Evolutionary conservation across 2,329 filamentous ascomycete genomes (phyloP), one percentile per base, ranked within the genome.

Genomic region (Cryoendolithus antarcticus): DNA sequence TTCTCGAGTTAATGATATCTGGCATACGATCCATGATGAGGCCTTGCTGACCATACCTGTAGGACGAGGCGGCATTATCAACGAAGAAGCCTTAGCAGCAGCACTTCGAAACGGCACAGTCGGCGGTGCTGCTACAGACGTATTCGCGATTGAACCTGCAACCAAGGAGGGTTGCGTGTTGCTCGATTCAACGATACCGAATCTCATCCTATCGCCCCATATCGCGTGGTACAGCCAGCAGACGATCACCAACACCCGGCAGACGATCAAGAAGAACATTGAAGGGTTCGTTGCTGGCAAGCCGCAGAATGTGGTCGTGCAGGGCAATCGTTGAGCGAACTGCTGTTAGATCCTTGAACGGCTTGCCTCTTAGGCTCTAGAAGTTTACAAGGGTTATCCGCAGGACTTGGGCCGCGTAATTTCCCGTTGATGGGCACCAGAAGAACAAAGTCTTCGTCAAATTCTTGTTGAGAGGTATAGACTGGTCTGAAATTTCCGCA

Each of bases 151-250:
- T 15, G 70, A 74, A 46, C 70, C 70, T 11, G 62, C 59, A 3
- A 63, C 58, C 0, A 62, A 59, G 31, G 57, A 62, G 9, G 65
- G 62, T 13, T 64, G 60, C 4, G 61, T 63, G 0, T 52, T 72
- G 34, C 48, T 71, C 15, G 65, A 67, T 11, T 56, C 57, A 2
- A 56, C 61, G 37, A 59, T 62, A 12, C 60, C 71, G 9, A 72
- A 72, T 42, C 52, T 75, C 43, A 63, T 70, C 0, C 47, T 71
- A 31, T 69, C 61, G 35, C 70, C 70, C 11, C 71, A 75, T 55
- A 44, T 72, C 30, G 71, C 72, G 1, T 75, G 71, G 71, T 64
- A 46, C 45, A 63, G 68, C 1, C 59, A 62, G 34, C 62, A 56
- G 45, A 73, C 68, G 4, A 57, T 67, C 41, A 55, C 61, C 32